Evolutionary conservation across 306 rosid species (phyloP).

Genomic region (Gleditsia sinensis): DNA sequence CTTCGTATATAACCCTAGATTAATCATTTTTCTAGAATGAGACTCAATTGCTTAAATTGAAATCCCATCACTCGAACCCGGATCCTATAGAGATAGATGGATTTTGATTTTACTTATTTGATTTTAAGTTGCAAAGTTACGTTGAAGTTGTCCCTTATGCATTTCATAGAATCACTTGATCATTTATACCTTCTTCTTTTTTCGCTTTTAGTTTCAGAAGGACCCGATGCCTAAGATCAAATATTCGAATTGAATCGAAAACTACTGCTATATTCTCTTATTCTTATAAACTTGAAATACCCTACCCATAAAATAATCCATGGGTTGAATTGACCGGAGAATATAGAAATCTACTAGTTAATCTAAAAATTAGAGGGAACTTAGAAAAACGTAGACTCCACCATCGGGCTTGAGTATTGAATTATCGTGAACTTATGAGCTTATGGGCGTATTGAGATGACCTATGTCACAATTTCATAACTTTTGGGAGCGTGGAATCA

Average conservation of each 20-base stretch:
- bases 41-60: not conserved
- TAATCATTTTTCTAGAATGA: slow-evolving; percentile 8
- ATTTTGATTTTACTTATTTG: not conserved
- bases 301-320: not conserved
- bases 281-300: not conserved
- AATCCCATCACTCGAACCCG: not conserved
- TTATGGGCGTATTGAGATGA: no score
- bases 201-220: no score
- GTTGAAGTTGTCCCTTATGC: not conserved
- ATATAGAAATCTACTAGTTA: not conserved
- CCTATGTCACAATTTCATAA: no score
- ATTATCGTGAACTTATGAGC: no score
- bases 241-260: slow-evolving; percentile 15
- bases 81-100: not conserved
- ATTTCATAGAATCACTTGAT: not conserved
- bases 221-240: not conserved
- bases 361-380: no score
- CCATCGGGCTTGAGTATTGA: no score
- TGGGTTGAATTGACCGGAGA: not conserved
- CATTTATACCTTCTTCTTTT: not conserved
- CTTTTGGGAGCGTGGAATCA: no score
- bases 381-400: no score
- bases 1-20: slow-evolving; percentile 42
- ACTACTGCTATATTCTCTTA: not conserved
- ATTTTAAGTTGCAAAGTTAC: slow-evolving; percentile 9